A percentile compares a stretch with the other conserved stretches of the same genome.
Evolutionary conservation across 2,329 filamentous ascomycete genomes (phyloP).

Genomic region (Hypoxylon sp.): DNA sequence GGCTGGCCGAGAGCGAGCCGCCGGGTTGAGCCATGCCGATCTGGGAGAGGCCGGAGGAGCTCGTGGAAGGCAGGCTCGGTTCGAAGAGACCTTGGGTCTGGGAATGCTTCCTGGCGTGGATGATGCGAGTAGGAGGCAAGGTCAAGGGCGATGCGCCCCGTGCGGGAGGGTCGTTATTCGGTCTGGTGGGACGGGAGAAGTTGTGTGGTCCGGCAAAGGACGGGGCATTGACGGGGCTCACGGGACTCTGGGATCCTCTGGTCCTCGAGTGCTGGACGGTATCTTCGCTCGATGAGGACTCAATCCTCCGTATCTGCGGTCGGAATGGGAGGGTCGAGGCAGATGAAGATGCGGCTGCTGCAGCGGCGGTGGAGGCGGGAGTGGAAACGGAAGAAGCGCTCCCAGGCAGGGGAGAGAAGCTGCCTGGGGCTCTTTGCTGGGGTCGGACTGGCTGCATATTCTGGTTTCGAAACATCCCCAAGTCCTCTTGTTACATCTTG

Average conservation of each 20-base stretch:
- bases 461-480: conserved; percentile 32
- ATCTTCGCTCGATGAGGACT: conserved; percentile 57
- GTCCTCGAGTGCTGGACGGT: conserved; percentile 57
- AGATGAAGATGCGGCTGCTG: conserved; percentile 44
- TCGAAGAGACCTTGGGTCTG: conserved; percentile 81
- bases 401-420: conserved; percentile 62
- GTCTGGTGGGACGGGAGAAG: conserved; percentile 63
- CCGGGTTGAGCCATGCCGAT: conserved; percentile 56
- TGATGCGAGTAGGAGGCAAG: conserved; percentile 49
- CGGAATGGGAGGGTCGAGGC: conserved; percentile 41
- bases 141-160: conserved; percentile 55
- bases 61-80: conserved; percentile 71
- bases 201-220: conserved; percentile 62
- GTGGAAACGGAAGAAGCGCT: conserved; percentile 39
- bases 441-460: conserved; percentile 45
- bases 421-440: conserved; percentile 50
- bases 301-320: conserved; percentile 53
- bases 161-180: conserved; percentile 45
- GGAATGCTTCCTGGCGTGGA: conserved; percentile 66
- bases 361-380: conserved; percentile 39
- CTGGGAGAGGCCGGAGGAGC: conserved; percentile 62
- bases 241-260: conserved; percentile 49
- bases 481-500: conserved; percentile 38
- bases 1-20: conserved; percentile 67
- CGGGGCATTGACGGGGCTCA: conserved; percentile 52